phyloP scores from a whole-genome alignment of 2,329 filamentous ascomycete genomes.

The Phialophora chinensis region DNA sequence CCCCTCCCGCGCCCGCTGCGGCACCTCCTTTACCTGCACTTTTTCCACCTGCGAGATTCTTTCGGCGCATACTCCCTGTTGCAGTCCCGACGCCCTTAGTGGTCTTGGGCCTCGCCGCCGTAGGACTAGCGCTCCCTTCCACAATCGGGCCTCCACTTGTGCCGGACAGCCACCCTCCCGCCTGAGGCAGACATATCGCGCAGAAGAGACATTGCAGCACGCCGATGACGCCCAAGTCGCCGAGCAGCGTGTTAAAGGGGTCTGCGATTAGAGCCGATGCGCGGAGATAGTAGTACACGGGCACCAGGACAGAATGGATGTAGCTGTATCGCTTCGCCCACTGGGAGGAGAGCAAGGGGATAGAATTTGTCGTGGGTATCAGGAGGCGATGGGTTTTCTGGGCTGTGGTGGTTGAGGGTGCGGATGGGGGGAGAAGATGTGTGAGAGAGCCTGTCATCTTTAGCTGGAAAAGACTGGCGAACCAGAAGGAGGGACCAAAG shows the following conservation, averaged over 20 bases:
- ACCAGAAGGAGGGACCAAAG: neutral
- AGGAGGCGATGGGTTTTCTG: conserved; percentile 32
- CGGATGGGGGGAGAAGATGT: conserved; percentile 29
- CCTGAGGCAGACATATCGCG: conserved; percentile 64
- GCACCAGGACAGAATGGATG: conserved; percentile 70
- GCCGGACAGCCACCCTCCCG: conserved; percentile 46
- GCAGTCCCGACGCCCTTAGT: conserved; percentile 15
- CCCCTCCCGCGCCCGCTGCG: conserved; percentile 27
- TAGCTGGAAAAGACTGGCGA: neutral
- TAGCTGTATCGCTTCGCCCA: conserved; percentile 64
- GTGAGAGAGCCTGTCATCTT: conserved; percentile 28
- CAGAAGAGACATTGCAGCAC: conserved; percentile 67
- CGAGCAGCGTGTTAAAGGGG: conserved; percentile 68
- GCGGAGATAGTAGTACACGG: conserved; percentile 66
- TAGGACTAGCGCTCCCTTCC: conserved; percentile 30
- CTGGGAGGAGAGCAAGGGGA: conserved; percentile 56
- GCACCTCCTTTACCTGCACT: conserved; percentile 24
- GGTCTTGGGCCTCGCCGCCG: conserved; percentile 18
- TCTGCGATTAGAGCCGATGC: conserved; percentile 73
- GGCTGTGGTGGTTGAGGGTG: conserved; percentile 17
- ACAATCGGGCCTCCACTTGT: conserved; percentile 32
- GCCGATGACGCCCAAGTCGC: conserved; percentile 66
- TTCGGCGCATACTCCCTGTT: conserved; percentile 37
- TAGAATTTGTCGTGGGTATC: conserved; percentile 44
- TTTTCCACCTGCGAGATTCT: conserved; percentile 19